Evolutionary conservation across 768 basidiomycete genomes (phyloP).

Genomic region (Mrakia blollopis): DNA sequence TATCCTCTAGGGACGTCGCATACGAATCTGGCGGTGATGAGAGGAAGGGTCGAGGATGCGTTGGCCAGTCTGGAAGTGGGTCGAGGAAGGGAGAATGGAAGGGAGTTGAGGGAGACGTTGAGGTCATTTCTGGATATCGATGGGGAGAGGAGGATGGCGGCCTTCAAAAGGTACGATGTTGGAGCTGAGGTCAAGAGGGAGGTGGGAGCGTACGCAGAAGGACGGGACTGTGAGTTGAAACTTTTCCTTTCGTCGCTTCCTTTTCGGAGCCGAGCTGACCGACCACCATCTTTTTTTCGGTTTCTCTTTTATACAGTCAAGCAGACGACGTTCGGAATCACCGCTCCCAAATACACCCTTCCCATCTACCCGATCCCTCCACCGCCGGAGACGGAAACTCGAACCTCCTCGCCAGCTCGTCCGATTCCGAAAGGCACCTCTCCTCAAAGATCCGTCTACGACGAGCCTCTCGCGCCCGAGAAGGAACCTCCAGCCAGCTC

Average conservation of each 20-base stretch:
- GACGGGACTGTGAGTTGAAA: slow-evolving; percentile 25
- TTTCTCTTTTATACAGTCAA: slow-evolving; percentile 41
- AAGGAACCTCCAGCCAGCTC: slow-evolving; percentile 9
- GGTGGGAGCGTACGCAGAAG: slow-evolving; percentile 18
- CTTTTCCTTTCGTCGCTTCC: background rate
- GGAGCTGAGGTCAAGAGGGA: slow-evolving; percentile 35
- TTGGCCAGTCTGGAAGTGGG: slow-evolving; percentile 36
- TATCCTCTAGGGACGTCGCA: slow-evolving; percentile 48
- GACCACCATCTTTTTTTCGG: background rate
- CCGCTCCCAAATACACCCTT: slow-evolving; percentile 44
- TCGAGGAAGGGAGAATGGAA: slow-evolving; percentile 38
- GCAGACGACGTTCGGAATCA: slow-evolving; percentile 43
- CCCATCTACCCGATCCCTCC: slow-evolving; percentile 34
- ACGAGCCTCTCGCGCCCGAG: background rate
- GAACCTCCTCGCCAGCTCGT: background rate
- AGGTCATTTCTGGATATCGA: slow-evolving; percentile 45
- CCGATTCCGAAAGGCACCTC: background rate
- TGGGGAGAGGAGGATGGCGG: slow-evolving; percentile 41
- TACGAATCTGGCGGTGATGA: slow-evolving; percentile 41
- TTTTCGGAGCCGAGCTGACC: background rate
- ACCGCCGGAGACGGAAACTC: background rate
- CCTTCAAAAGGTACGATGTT: slow-evolving; percentile 40
- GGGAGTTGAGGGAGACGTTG: slow-evolving; percentile 39
- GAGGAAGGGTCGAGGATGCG: slow-evolving; percentile 42
- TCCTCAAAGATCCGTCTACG: background rate